Evolutionary conservation across 805 yeast genomes (phyloP), one percentile per base, ranked within the genome.

Genomic region (Suhomyces faveliae): DNA sequence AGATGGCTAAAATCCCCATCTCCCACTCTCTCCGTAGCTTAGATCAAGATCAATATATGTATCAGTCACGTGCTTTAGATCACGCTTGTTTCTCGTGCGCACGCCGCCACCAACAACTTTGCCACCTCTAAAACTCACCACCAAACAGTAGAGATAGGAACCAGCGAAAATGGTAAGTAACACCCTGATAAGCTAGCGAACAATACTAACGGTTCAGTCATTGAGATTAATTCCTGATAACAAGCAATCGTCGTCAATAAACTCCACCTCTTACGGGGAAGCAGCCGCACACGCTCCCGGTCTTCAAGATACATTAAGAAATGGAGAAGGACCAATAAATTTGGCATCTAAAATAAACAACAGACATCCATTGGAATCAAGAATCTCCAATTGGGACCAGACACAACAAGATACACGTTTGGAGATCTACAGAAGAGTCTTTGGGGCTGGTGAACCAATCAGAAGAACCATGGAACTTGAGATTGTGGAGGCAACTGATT

Each of bases 361-460:
- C 58, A 81, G 86, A 65, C 99, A 94, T 66, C 98, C 98, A 10
- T 73, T 94, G 51, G 96, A 94, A 61, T 57, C 78, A 4, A 80
- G 96, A 56, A 67, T 94, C 33, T 67, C 71, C 47, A 78, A 82
- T 59, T 94, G 97, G 97, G 95, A 90, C 20, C 71, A 74, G 39
- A 85, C 85, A 10, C 90, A 89, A 60, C 78, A 78, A 27, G 81
- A 81, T 24, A 72, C 84, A 54, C 83, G 82, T 59, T 59, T 91
- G 72, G 94, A 90, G 63, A 81, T 81, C 50, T 84, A 87, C 67
- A 80, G 96, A 63, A 80, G 95, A 55, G 70, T 87, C 13, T 90
- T 87, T 65, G 99, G 99, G 12, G 82, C 92, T 42, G 97, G 94
- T 9, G 98, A 88, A 60, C 97, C 99, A 7, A 86, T 92, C 66